A percentile compares a stretch with the other conserved stretches of the same genome.
phyloP scores from a whole-genome alignment of 768 basidiomycete genomes.

The Pleurotus sapidus region DNA sequence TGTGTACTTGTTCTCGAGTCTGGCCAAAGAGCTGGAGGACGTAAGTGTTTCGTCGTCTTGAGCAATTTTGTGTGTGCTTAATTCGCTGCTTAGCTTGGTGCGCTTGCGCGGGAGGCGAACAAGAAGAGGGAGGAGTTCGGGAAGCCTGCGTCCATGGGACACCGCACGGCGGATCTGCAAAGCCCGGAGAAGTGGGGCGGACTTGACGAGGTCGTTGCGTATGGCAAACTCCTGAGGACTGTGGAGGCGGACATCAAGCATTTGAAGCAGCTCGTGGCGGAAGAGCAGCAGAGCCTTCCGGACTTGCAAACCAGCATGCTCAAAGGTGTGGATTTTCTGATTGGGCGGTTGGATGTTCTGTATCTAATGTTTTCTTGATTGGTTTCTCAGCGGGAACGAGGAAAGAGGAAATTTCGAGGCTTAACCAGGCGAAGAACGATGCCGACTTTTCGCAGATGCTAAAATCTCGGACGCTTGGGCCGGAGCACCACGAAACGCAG shows the following conservation, averaged over 20 bases:
- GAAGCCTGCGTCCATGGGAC: conserved; percentile 35
- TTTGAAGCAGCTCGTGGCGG: conserved; percentile 39
- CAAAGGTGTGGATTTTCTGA: conserved; percentile 44
- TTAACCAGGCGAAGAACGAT: conserved; percentile 75
- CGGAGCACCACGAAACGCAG: conserved; percentile 86
- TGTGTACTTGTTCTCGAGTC: conserved; percentile 37
- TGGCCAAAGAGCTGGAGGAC: conserved; percentile 52
- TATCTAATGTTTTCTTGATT: neutral
- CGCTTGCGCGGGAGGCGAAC: conserved; percentile 33
- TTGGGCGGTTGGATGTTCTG: neutral
- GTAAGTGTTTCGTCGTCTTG: conserved; percentile 36
- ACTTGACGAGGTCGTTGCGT: conserved; percentile 48
- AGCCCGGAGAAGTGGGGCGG: conserved; percentile 47
- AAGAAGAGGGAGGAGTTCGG: conserved; percentile 31
- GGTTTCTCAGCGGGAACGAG: conserved; percentile 64
- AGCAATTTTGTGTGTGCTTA: conserved; percentile 2
- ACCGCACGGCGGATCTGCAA: conserved; percentile 42
- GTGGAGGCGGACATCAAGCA: conserved; percentile 52
- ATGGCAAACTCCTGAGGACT: conserved; percentile 44
- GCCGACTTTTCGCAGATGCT: conserved; percentile 76
- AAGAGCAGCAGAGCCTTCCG: conserved; percentile 40
- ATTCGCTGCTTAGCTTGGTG: conserved; percentile 35
- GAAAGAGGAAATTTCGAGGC: conserved; percentile 79
- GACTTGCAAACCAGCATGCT: conserved; percentile 66
- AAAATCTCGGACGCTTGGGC: conserved; percentile 74